Percentiles rank a stretch among this genome's conserved stretches.
Conservation (phyloP, 2,329 filamentous ascomycete genomes). For the Clonostachys chloroleuca region DNA sequence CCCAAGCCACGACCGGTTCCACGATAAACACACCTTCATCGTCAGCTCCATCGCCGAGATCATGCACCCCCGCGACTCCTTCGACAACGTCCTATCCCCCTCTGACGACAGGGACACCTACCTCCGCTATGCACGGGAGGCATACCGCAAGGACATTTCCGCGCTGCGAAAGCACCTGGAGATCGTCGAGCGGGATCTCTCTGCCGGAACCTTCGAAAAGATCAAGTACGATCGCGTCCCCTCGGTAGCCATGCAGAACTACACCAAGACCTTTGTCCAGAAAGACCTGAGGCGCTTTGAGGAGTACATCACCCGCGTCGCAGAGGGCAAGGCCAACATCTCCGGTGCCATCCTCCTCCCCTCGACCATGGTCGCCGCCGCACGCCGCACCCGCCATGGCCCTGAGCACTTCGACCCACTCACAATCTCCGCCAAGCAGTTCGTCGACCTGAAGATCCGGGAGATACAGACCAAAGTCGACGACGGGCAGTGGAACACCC, state of each 20-base stretch:
- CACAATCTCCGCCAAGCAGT: slow-evolving; percentile 2
- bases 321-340: slow-evolving; percentile 40
- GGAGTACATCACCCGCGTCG: slow-evolving; percentile 42
- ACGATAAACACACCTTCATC: slow-evolving; percentile 55
- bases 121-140: slow-evolving; percentile 47
- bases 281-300: slow-evolving; percentile 47
- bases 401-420: background rate
- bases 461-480: slow-evolving; percentile 28
- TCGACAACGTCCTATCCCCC: slow-evolving; percentile 20
- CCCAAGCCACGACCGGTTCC: slow-evolving; percentile 46
- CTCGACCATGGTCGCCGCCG: slow-evolving; percentile 34
- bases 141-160: slow-evolving; percentile 45
- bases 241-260: slow-evolving; percentile 51
- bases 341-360: slow-evolving; percentile 53
- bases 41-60: slow-evolving; percentile 53
- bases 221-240: slow-evolving; percentile 56
- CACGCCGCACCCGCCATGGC: background rate
- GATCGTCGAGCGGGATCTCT: slow-evolving; percentile 48
- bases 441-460: slow-evolving; percentile 18
- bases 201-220: slow-evolving; percentile 34
- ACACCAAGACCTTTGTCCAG: slow-evolving; percentile 39
- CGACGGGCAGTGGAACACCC: slow-evolving; percentile 49
- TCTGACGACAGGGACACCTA: slow-evolving; percentile 41
- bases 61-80: slow-evolving; percentile 30
- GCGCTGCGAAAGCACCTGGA: slow-evolving; percentile 47